These are phyloP conservation scores for Inga oerstediana DNA, from an alignment of 306 rosid species.

Conservation along the genomic window DNA sequence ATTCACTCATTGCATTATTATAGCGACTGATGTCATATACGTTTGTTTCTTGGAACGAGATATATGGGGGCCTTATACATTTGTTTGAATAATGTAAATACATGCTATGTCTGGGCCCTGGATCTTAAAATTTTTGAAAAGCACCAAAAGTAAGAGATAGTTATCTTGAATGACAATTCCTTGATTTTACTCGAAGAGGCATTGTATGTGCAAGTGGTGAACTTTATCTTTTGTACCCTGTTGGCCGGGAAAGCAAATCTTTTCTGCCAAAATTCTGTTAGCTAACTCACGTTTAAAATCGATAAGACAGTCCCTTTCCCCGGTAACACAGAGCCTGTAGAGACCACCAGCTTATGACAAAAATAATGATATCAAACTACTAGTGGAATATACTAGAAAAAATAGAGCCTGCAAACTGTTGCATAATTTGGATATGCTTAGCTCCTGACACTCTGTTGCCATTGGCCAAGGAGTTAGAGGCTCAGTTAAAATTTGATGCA, in stretches of 20 bases:
- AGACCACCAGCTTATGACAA: background rate
- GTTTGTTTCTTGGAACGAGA: background rate
- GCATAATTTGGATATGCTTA: background rate
- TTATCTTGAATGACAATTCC: background rate
- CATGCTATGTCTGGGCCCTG: background rate
- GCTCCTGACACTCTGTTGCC: background rate
- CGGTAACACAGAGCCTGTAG: background rate
- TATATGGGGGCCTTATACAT: background rate
- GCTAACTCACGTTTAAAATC: background rate
- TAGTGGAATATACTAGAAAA: background rate
- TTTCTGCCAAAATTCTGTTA: background rate
- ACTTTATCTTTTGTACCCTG: background rate
- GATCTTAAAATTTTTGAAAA: slow-evolving; percentile 16
- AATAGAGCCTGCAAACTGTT: background rate
- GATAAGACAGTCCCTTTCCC: background rate
- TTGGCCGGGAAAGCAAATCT: background rate
- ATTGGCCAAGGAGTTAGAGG: background rate
- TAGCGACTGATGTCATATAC: background rate
- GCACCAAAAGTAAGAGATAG: background rate
- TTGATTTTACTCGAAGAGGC: background rate
- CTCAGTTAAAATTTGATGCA: background rate
- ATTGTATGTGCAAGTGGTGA: background rate
- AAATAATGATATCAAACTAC: background rate
- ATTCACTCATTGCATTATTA: background rate
- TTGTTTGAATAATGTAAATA: background rate